Base-by-base conservation (phyloP, 139 green algal species). In the Ostreobium quekettii region DNA sequence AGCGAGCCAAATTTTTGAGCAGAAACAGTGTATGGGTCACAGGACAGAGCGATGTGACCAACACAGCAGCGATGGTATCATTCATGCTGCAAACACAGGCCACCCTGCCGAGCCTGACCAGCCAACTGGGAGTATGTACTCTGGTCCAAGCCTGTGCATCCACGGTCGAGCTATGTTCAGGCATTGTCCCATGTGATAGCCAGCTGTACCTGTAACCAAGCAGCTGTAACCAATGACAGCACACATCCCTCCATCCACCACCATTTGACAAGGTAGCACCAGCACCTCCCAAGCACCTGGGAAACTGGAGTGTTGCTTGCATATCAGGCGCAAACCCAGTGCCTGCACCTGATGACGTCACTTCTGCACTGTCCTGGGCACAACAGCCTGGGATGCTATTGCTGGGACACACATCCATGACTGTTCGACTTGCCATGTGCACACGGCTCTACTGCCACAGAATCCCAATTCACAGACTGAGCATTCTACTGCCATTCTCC, bases 231-330 rank as follows among this genome's bases (percentile, higher is more conserved):
- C 42, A 11, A 11, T 19, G 15, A 11, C 11, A 53, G 19, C 11
- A 53, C 11, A 19, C 42, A 11, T 26, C 19, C 19, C 42, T 53
- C 42, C 15, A 53, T 53, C 19, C 19, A 53, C 42, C 42, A 53
- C 42, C 11, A 11, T 28, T 68, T 68, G 7, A 68, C 36, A 7
- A 68, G 61, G 61, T 57, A 68, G n/a, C n/a, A n/a, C n/a, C n/a
- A n/a, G n/a, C n/a, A n/a, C n/a, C n/a, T n/a, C n/a, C n/a, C n/a
- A n/a, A n/a, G n/a, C n/a, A n/a, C n/a, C n/a, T n/a, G n/a, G n/a
- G n/a, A n/a, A n/a, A n/a, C n/a, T n/a, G n/a, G n/a, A n/a, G n/a
- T n/a, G n/a, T n/a, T n/a, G n/a, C n/a, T n/a, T n/a, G n/a, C n/a
- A n/a, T n/a, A n/a, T n/a, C n/a, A n/a, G n/a, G n/a, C n/a, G n/a